Base-by-base conservation (phyloP, 345 rosid species). In the Arabis hirsuta region DNA sequence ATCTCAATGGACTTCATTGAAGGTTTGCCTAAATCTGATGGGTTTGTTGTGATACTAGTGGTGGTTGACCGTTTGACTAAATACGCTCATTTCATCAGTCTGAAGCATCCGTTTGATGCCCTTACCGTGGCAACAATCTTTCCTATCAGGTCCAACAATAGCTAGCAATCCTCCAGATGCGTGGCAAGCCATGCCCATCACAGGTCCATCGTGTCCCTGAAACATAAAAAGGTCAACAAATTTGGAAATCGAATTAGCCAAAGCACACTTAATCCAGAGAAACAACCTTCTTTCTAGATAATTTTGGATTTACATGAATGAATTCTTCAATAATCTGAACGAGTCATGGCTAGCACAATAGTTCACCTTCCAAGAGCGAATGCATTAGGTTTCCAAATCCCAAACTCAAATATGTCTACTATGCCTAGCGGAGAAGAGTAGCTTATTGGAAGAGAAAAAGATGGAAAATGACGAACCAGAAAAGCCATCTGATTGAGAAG, bases 201-300 rank as follows among this genome's bases (percentile, higher is more conserved):
- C 86, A 2, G 99, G 96, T 62, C 98, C 99, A 3, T 95, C 96
- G 64, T 88, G 97, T 31, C 96, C 98, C 99, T 95, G 65, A n/a
- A n/a, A n/a, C n/a, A n/a, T n/a, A n/a, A n/a, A n/a, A 38, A 48
- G n/a, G n/a, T n/a, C 44, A 44, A 36, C n/a, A n/a, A 9, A 42
- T 36, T 26, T 27, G 1, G 1, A 52, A 6, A 19, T 36, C 11
- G 5, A 61, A 53, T 34, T 22, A 22, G 9, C 20, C 4, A 39
- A 56, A 65, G 7, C 4, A 46, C 9, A 65, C 12, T 62, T 31
- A 27, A n/a, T 62, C 46, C 42, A 31, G n/a, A 6, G n/a, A n/a
- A n/a, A n/a, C n/a, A n/a, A n/a, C n/a, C n/a, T n/a, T n/a, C n/a
- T n/a, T n/a, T n/a, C n/a, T n/a, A n/a, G n/a, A n/a, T n/a, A n/a